A percentile compares a stretch with the other conserved stretches of the same genome.
phyloP scores from a whole-genome alignment of 2,329 filamentous ascomycete genomes.

The Rachicladosporium sp. region DNA sequence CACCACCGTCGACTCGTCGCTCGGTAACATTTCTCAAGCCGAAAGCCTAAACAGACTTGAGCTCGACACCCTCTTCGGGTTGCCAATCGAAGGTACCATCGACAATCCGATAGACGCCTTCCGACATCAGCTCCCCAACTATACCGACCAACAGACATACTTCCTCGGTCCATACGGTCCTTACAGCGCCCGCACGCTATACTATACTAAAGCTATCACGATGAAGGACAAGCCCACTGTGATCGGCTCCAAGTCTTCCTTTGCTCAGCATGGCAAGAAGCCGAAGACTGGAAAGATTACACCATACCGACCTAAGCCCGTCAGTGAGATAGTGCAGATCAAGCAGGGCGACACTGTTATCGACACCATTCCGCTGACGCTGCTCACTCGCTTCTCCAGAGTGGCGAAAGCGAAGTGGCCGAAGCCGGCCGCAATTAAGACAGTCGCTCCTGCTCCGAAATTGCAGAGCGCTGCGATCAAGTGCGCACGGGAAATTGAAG shows the following conservation, averaged over 20 bases:
- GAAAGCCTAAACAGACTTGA: not conserved
- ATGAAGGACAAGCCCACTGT: conserved; percentile 1
- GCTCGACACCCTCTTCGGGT: not conserved
- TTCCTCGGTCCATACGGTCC: conserved; percentile 2
- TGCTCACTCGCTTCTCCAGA: conserved; percentile 10
- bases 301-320: not conserved
- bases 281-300: not conserved
- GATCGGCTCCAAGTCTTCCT: conserved; percentile 4
- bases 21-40: not conserved
- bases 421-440: not conserved
- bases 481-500: not conserved
- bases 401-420: conserved; percentile 7
- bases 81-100: conserved; percentile 2
- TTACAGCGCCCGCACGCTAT: not conserved
- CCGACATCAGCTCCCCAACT: conserved; percentile 3
- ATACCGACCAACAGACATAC: conserved; percentile 1
- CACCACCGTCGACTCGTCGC: not conserved
- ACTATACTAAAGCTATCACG: not conserved
- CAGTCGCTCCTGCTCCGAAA: not conserved
- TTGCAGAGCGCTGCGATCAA: not conserved
- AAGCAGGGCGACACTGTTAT: conserved; percentile 6
- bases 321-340: conserved; percentile 7
- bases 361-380: conserved; percentile 4
- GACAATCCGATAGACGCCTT: conserved; percentile 4
- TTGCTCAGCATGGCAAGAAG: not conserved